Evolutionary conservation across 768 basidiomycete species (phyloP).

Genomic region (Amylocystis lapponica): DNA sequence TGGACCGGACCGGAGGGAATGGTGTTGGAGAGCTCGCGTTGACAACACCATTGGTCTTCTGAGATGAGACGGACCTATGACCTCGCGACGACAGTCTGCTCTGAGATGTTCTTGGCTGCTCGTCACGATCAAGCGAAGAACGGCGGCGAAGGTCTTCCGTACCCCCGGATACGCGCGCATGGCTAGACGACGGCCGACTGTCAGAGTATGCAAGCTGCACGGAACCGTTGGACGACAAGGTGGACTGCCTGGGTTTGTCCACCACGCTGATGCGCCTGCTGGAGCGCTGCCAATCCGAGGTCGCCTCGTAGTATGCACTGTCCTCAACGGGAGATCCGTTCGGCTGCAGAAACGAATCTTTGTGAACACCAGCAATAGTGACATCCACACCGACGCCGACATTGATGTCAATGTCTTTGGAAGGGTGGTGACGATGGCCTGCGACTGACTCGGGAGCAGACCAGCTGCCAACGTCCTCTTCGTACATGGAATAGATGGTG

Average conservation of each 20-base stretch:
- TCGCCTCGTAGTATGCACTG: constrained; percentile 25
- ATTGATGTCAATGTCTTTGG: constrained; percentile 31
- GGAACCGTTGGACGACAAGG: constrained; percentile 19
- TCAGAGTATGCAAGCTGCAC: constrained; percentile 22
- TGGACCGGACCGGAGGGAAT: too few species aligned
- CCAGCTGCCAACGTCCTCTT: constrained; percentile 54
- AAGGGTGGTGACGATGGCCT: constrained; percentile 24
- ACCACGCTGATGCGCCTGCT: constrained; percentile 17
- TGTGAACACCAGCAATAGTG: constrained; percentile 20
- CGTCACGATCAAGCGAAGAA: too few species aligned
- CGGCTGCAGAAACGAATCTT: constrained; percentile 27
- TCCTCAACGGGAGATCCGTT: constrained; percentile 20
- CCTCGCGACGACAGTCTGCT: constrained; percentile 7
- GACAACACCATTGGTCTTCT: constrained; percentile 1
- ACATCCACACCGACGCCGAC: too few species aligned
- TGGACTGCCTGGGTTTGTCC: constrained; percentile 17
- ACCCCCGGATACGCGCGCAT: constrained; percentile 8
- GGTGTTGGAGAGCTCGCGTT: not conserved
- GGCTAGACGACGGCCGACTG: constrained; percentile 17
- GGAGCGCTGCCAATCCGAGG: constrained; percentile 20
- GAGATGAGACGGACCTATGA: constrained; percentile 5
- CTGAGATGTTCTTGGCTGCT: constrained; percentile 1
- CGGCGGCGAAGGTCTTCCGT: too few species aligned
- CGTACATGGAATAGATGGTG: constrained; percentile 86
- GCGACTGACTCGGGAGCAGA: constrained; percentile 25